phyloP scores from a whole-genome alignment of 1,284 basidiomycete species.

The Heterobasidion occidentale region DNA sequence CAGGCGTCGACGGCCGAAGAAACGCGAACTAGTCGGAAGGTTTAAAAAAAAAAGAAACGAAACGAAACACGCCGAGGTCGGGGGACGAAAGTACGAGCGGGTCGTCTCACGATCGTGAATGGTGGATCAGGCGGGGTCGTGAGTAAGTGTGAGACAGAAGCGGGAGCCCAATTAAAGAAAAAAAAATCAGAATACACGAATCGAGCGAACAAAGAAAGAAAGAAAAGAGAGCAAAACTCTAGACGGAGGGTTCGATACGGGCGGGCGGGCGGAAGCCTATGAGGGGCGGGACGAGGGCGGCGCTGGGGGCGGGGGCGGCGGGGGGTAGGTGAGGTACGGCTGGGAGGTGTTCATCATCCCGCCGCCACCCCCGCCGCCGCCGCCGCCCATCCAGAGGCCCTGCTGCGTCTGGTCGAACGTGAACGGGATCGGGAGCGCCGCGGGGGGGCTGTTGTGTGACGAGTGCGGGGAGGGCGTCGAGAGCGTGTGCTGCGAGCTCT shows the following conservation, averaged over 20 bases:
- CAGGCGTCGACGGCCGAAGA: neutral
- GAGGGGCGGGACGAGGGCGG: neutral
- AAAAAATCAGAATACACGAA: too few species aligned
- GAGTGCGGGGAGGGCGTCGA: conserved; percentile 15
- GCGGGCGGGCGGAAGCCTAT: too few species aligned
- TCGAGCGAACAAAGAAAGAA: too few species aligned
- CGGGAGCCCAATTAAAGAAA: too few species aligned
- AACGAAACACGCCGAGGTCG: too few species aligned
- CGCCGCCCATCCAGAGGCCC: conserved; percentile 8
- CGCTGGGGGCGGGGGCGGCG: too few species aligned
- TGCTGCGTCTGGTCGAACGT: conserved; percentile 19
- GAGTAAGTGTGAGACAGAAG: too few species aligned
- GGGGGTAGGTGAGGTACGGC: neutral
- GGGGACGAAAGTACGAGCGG: too few species aligned
- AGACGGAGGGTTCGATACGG: too few species aligned
- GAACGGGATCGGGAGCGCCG: conserved; percentile 16
- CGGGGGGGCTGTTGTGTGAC: conserved; percentile 10
- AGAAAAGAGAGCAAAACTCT: too few species aligned
- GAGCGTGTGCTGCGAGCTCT: conserved; percentile 6
- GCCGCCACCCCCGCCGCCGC: neutral
- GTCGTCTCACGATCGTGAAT: too few species aligned
- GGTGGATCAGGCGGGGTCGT: too few species aligned
- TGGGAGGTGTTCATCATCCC: neutral
- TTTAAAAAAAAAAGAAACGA: neutral
- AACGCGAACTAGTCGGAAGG: neutral